Evolutionary conservation across 2,329 filamentous ascomycete genomes (phyloP), one percentile per base, ranked within the genome.

Genomic region (Cladosporium sp.): DNA sequence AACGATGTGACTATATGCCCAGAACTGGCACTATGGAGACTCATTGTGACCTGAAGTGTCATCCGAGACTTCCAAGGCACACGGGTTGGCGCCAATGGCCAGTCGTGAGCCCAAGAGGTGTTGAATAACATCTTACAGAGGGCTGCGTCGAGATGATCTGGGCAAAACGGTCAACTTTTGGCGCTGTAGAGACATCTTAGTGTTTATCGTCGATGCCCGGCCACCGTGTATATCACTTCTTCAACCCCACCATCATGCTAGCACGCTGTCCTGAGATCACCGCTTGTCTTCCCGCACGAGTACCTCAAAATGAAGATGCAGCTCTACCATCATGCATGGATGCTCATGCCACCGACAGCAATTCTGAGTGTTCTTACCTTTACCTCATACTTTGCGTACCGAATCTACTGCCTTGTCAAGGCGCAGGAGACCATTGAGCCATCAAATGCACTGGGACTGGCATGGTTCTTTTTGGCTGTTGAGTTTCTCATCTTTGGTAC

Each of bases 401-500:
- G 44, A 34, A 47, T 47, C 7, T 47, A 47, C 22, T 47, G 44
- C 36, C 44, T 47, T 4, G 36, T 47, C 7, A 47, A 30, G 8
- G 44, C 44, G 3, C 44, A 47, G 36, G n/a, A 47, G 22, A 40
- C 44, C 11, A 40, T 47, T 15, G 20, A 47, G 18, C 44, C 44
- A 12, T 36, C 44, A 9, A 47, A 47, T 22, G 44, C 44, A n/a
- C 29, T 47, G 24, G 44, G 44, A 7, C 36, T 47, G 38, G 44
- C 44, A 12, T 47, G 44, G 44, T 47, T 47, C 36, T 47, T 47
- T 12, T 12, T 47, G 22, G 44, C 44, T 15, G 19, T 47, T 13
- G 44, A 47, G 24, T 47, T 47, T n/a, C 44, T 47, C 12, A 47
- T 47, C 22, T 47, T 47, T 38, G 44, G 44, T 47, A 13, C 8